phyloP scores from a whole-genome alignment of 306 rosid genomes.

The Fragaria vesca region DNA sequence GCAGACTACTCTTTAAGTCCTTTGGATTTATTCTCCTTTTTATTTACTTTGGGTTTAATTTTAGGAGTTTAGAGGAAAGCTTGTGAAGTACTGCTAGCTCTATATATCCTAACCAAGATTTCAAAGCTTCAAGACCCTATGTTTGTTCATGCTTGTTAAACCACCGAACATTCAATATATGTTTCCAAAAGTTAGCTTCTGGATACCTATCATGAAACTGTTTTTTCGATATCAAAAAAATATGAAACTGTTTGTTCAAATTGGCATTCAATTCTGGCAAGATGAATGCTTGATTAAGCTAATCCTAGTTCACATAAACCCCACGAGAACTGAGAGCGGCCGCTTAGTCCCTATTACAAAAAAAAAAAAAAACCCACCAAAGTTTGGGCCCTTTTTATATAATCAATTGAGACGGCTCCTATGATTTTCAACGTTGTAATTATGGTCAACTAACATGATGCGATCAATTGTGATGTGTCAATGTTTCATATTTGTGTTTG shows the following conservation, averaged over 20 bases:
- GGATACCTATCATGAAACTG: neutral
- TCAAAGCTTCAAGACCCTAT: neutral
- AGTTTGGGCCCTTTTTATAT: too few species aligned
- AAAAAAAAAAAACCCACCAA: too few species aligned
- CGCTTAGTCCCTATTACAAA: too few species aligned
- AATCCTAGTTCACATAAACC: neutral
- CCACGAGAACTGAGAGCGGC: neutral
- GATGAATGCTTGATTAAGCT: neutral
- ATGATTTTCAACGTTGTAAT: neutral
- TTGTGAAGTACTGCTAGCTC: neutral
- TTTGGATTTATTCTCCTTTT: too few species aligned
- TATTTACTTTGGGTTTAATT: too few species aligned
- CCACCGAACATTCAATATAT: neutral
- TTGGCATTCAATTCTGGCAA: neutral
- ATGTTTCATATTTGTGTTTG: too few species aligned
- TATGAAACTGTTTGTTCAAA: neutral
- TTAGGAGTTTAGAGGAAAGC: neutral
- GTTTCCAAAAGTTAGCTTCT: neutral
- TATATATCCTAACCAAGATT: too few species aligned
- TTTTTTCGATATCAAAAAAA: neutral
- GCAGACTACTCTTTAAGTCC: neutral
- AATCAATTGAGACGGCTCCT: too few species aligned
- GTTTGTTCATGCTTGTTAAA: neutral
- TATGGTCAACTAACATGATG: neutral
- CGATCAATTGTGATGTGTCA: neutral